Base-by-base conservation (phyloP, 257 asterid species). In the Petunia secreta region DNA sequence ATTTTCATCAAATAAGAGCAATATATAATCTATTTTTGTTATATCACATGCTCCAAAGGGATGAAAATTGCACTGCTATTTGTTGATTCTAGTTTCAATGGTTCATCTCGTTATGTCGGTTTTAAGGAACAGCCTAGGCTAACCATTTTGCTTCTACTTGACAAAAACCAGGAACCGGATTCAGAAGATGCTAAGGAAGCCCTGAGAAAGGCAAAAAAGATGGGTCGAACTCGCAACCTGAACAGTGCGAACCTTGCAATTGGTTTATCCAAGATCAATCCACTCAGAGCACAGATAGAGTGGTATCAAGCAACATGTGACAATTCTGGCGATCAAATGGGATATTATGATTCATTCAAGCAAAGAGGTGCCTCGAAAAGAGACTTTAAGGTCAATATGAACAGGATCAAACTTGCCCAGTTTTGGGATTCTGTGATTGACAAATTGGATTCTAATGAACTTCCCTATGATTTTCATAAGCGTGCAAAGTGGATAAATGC, bases 321-420 rank as follows among this genome's bases (percentile, higher is more conserved):
- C 6, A 75, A 81, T 36, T 93, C 94, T 7, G 92, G 86, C 69
- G 94, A 91, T 75, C 90, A 88, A 71, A 63, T 91, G 84, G 98
- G 98, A 13, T 94, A 94, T 88, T 92, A 94, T 48, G 98, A 94
- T 62, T 84, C 94, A 8, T 94, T 92, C 87, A 94, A 91, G 91
- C 83, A 8, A 48, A 84, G 97, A 80, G 82, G 83, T 65, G 88
- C 97, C 15, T 91, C 98, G 3, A 91, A 57, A 77, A 83, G 87
- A 67, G 91, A 84, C 60, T 65, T 63, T 74, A 91, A 84, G 83
- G 94, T 92, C 36, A 87, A 90, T 75, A 60, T 89, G 89, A 88
- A 90, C 79, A 82, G 92, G 5, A 38, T 86, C 57, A 87, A 82
- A 55, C 96, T 94, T 1, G 96, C 86, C 3, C 52, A 43, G 36